phyloP scores from a whole-genome alignment of 2,329 filamentous ascomycete species.

The Talaromyces albobiverticillius region DNA sequence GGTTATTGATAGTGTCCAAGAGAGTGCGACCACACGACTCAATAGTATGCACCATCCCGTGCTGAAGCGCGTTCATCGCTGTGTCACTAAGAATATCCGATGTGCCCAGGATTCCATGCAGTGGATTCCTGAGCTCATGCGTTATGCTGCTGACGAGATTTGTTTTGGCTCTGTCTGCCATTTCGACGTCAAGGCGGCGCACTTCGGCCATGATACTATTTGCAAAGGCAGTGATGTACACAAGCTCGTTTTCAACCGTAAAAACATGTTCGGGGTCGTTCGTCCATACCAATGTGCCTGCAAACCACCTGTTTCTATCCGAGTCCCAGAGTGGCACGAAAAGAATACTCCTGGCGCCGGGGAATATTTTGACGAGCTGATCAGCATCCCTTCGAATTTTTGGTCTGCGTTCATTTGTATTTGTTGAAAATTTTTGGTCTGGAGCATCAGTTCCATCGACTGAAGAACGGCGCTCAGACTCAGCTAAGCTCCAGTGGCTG shows the following conservation, averaged over 20 bases:
- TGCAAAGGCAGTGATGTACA: constrained; percentile 28
- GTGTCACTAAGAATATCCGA: constrained; percentile 32
- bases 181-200: constrained; percentile 26
- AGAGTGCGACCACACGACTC: constrained; percentile 41
- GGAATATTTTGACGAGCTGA: constrained; percentile 21
- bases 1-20: constrained; percentile 40
- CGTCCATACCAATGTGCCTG: constrained; percentile 28
- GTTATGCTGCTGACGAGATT: constrained; percentile 33
- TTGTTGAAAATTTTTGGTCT: background rate
- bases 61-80: constrained; percentile 25
- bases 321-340: constrained; percentile 34
- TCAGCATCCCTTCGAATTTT: constrained; percentile 10
- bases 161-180: constrained; percentile 31
- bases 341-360: constrained; percentile 26
- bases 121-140: constrained; percentile 34
- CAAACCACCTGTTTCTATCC: constrained; percentile 27
- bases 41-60: constrained; percentile 33
- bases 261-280: constrained; percentile 25
- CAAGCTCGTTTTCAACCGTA: constrained; percentile 26
- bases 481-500: background rate
- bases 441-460: constrained; percentile 2
- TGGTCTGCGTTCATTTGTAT: background rate
- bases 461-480: background rate
- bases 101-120: constrained; percentile 36
- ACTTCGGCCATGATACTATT: constrained; percentile 35